Evolutionary conservation across 1,139 yeast genomes (phyloP), one percentile per base, ranked within the genome.

Genomic region (Candida smagusa): DNA sequence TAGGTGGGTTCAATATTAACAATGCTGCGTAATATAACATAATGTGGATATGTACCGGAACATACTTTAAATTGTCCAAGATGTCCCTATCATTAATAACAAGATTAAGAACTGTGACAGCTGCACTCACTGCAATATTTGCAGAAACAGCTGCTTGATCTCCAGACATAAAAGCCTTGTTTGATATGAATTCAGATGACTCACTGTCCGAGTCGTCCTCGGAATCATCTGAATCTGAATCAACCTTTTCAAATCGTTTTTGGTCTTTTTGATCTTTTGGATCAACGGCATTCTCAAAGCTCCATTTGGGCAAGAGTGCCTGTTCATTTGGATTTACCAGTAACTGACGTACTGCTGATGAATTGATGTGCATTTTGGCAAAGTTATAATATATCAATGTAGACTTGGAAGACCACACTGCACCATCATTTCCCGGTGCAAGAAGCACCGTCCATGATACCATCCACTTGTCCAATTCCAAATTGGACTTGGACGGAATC

Each of bases 401-500:
- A 1, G 85, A 78, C 49, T 82, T 82, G 0, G 84, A 74, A 3
- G 85, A 78, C 89, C 89, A 82, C 0, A 80, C 77, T 0, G 83
- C 77, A 8, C 80, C 79, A 35, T 70, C 70, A 40, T 68, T 71
- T 30, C 77, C 72, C 0, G 86, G 84, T 1, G 85, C 77, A 12
- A 82, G 59, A 24, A 81, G 57, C 7, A 83, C 86, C 0, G 89
- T 80, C 89, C 89, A 82, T 9, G 84, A 81, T 7, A 82, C 87
- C 88, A 82, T 82, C 89, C 89, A 82, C 54, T 77, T 80, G 49
- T 82, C 88, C 31, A 82, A 59, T 41, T 81, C 86, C 43, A 82
- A 61, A 54, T 82, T 82, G 12, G 81, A 73, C 47, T 76, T 77
- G 45, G 84, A 81, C 0, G 88, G 88, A 7, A 82, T 68, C 0